Evolutionary conservation across 306 rosid species (phyloP), one percentile per base, ranked within the genome.

Genomic region (Senna tora): DNA sequence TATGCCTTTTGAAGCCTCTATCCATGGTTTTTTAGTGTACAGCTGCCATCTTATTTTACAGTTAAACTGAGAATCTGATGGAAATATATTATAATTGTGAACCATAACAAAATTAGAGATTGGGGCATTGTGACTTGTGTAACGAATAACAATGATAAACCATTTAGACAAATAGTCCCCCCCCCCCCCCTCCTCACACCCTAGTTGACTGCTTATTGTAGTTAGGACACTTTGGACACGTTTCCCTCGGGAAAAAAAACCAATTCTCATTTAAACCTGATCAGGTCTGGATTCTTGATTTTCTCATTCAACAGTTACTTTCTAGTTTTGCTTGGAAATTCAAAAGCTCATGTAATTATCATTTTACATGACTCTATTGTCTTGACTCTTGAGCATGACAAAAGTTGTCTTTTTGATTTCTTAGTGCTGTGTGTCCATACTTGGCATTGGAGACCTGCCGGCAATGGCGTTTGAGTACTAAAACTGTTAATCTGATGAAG

Each of bases 381-480:
- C 21, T 62, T 62, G 50, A 72, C 19, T 80, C 21, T 62, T 62
- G 50, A 72, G 38, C 71, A 38, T 45, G 62, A n/a, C 71, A 38
- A 66, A 67, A 58, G 69, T 50, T 22, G 39, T 54, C 34, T 77
- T 72, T 52, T 69, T 79, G 25, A 71, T 78, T 64, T 77, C 73
- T 41, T 77, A 94, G 99, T 82, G 99, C 97, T 20, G 86, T 94
- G 50, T 91, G 96, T 81, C 99, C 97, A 20, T 91, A 94, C 84
- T 84, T 94, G 90, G 99, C 99, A 81, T 69, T 94, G 83, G 99
- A 94, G 83, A 91, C 99, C 25, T 86, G 99, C 65, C 96, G 99
- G 64, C 99, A 94, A 62, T 94, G 99, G 99, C 99, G 99, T 74
- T 84, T 94, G 79, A 94, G 99, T 79, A 86, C 60, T 61, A 94